Conservation (phyloP, 2,329 filamentous ascomycete genomes). For the Bipolaris bicolor region DNA sequence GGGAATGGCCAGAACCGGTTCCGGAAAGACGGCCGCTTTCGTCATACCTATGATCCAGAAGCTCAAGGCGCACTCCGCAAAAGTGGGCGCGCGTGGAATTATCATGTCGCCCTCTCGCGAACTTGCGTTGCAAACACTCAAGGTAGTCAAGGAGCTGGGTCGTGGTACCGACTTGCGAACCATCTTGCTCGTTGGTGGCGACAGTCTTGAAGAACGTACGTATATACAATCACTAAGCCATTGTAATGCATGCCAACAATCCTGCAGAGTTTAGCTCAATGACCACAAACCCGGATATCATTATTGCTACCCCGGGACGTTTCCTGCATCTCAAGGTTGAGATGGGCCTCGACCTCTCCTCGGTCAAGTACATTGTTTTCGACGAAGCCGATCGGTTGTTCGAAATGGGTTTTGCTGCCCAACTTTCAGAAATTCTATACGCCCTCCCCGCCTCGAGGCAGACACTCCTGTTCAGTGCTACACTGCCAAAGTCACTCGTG, state of each 20-base stretch:
- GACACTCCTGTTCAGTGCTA: slow-evolving; percentile 93
- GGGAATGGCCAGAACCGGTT: slow-evolving; percentile 98
- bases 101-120: slow-evolving; percentile 93
- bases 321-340: slow-evolving; percentile 97
- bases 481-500: slow-evolving; percentile 88
- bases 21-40: slow-evolving; percentile 97
- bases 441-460: slow-evolving; percentile 84
- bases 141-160: slow-evolving; percentile 94
- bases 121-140: slow-evolving; percentile 90
- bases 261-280: slow-evolving; percentile 76
- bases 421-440: slow-evolving; percentile 90
- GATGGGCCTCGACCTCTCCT: slow-evolving; percentile 90
- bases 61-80: slow-evolving; percentile 83
- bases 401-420: slow-evolving; percentile 97
- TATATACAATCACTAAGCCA: not conserved
- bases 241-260: slow-evolving; percentile 6
- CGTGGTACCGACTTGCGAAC: slow-evolving; percentile 88
- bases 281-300: slow-evolving; percentile 93
- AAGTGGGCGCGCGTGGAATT: slow-evolving; percentile 83
- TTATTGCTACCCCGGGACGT: slow-evolving; percentile 95
- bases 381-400: slow-evolving; percentile 97
- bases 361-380: slow-evolving; percentile 92
- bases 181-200: slow-evolving; percentile 91
- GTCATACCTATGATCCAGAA: slow-evolving; percentile 98
- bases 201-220: slow-evolving; percentile 83